Percentiles rank a stretch among this genome's conserved stretches.
Conservation (phyloP, 2,329 filamentous ascomycete species). For the Aaosphaeria pasadenensis region DNA sequence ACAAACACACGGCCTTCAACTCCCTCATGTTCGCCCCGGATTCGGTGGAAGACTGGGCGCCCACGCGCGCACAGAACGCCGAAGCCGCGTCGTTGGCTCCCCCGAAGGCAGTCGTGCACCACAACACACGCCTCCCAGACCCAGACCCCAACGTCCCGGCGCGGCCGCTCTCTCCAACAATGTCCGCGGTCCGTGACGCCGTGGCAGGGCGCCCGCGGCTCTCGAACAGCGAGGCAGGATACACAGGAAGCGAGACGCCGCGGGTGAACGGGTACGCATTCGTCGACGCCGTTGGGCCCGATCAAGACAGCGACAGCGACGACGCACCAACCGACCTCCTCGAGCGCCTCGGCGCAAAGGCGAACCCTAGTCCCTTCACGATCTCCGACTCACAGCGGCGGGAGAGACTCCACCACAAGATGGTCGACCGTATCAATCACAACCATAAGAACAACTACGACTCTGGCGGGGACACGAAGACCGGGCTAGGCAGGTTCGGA, state of each 20-base stretch:
- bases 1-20: conserved; percentile 73
- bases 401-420: conserved; percentile 78
- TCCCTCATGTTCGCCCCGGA: conserved; percentile 81
- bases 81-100: conserved; percentile 70
- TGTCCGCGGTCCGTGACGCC: conserved; percentile 79
- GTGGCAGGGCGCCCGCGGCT: conserved; percentile 69
- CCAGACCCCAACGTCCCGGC: conserved; percentile 35
- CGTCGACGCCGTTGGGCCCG: conserved; percentile 71
- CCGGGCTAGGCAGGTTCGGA: conserved; percentile 8
- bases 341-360: conserved; percentile 42
- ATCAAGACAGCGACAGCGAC: conserved; percentile 24
- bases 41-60: conserved; percentile 53
- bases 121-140: conserved; percentile 75
- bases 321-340: conserved; percentile 39
- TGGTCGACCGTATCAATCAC: conserved; percentile 78
- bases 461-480: not conserved
- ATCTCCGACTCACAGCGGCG: conserved; percentile 71
- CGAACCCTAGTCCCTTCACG: conserved; percentile 57
- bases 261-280: conserved; percentile 92
- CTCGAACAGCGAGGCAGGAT: conserved; percentile 60
- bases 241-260: conserved; percentile 73
- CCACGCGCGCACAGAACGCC: conserved; percentile 64
- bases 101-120: conserved; percentile 73
- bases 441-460: conserved; percentile 56
- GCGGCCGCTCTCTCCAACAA: conserved; percentile 74